phyloP scores from a whole-genome alignment of 768 basidiomycete genomes.

The Xerocomellus amylosporus region DNA sequence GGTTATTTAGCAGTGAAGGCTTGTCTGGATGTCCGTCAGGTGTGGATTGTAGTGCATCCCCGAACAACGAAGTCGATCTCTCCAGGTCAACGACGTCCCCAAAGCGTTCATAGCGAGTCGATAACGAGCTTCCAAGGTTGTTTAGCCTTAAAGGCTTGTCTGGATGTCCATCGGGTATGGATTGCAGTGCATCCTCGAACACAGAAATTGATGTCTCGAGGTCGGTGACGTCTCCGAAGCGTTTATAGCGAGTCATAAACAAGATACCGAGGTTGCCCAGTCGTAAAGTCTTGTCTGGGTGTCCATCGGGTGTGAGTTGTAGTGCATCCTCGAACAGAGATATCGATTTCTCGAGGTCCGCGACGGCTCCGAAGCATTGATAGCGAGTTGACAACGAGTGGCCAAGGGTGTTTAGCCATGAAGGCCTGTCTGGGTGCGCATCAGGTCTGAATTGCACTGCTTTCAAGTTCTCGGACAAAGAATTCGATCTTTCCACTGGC shows the following conservation, averaged over 20 bases:
- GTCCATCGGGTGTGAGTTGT: not conserved
- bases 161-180: not conserved
- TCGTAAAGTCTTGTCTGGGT: not conserved
- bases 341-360: not conserved
- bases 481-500: not conserved
- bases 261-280: not conserved
- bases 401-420: not conserved
- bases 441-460: not conserved
- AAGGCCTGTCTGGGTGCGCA: not conserved
- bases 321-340: not conserved
- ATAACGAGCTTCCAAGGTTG: too few relatives aligned
- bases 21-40: not conserved
- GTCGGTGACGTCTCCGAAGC: not conserved
- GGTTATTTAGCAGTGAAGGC: not conserved
- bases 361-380: not conserved
- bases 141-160: too few relatives aligned
- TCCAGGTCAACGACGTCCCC: not conserved
- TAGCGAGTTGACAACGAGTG: not conserved
- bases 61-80: not conserved
- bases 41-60: not conserved
- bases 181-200: not conserved
- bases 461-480: not conserved
- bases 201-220: too few relatives aligned
- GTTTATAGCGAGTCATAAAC: not conserved
- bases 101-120: too few relatives aligned